Evolutionary conservation across 2,329 filamentous ascomycete species (phyloP).

Genomic region (Volutella citrinella): DNA sequence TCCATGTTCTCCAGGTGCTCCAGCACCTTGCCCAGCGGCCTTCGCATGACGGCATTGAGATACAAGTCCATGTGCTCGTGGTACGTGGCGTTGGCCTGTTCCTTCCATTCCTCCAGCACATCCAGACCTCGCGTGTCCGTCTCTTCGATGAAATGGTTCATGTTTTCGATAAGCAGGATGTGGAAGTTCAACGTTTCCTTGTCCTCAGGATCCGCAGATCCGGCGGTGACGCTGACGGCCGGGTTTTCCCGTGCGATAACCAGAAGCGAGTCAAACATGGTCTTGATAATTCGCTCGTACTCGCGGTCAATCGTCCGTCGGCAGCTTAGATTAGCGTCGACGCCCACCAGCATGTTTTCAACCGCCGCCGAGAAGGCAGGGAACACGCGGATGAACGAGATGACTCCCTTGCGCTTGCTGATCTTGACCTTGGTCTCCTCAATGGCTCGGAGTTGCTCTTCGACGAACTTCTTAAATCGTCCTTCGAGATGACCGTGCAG

Average conservation of each 20-base stretch:
- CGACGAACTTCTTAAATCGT: constrained; percentile 83
- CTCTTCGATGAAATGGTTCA: constrained; percentile 96
- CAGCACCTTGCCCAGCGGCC: constrained; percentile 84
- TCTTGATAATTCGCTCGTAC: constrained; percentile 84
- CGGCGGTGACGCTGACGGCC: constrained; percentile 41
- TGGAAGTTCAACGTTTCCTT: constrained; percentile 98
- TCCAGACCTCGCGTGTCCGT: constrained; percentile 72
- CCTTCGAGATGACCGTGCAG: constrained; percentile 71
- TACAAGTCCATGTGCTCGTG: constrained; percentile 86
- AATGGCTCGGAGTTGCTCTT: constrained; percentile 91
- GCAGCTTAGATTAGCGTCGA: constrained; percentile 58
- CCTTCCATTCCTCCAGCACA: constrained; percentile 79
- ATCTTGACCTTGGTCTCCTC: constrained; percentile 99
- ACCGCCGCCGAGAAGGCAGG: constrained; percentile 79
- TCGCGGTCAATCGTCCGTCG: constrained; percentile 79
- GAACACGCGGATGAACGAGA: constrained; percentile 92
- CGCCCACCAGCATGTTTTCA: constrained; percentile 73
- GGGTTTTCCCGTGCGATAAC: constrained; percentile 80
- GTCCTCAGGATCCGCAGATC: constrained; percentile 67
- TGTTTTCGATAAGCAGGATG: constrained; percentile 96
- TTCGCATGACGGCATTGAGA: constrained; percentile 79
- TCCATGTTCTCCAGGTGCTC: constrained; percentile 92
- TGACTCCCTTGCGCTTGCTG: constrained; percentile 96
- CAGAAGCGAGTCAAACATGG: constrained; percentile 96
- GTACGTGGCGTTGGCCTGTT: constrained; percentile 74